Percentiles rank a stretch among this genome's conserved stretches.
These are phyloP conservation scores for Psidium friedrichsthalianum DNA, from an alignment of 345 rosid species.

Conservation along the genomic window DNA sequence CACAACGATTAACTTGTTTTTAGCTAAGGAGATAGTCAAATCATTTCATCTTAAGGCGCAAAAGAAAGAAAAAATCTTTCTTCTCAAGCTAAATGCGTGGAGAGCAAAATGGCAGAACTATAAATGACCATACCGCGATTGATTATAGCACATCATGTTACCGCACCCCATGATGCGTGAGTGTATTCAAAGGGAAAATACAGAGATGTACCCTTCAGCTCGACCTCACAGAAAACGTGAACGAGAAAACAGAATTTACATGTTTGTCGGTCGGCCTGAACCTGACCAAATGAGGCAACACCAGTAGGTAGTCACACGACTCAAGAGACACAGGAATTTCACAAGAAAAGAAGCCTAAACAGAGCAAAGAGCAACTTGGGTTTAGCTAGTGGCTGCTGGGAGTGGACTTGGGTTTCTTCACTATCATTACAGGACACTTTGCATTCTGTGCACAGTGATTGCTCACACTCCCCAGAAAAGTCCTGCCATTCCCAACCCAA, in stretches of 20 bases:
- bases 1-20: neutral
- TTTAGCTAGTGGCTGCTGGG: neutral
- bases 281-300: neutral
- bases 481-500: conserved; percentile 11
- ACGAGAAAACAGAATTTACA: neutral
- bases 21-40: rapidly evolving
- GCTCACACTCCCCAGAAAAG: conserved; percentile 58
- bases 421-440: conserved; percentile 51
- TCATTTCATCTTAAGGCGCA: neutral
- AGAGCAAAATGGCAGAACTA: neutral
- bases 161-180: neutral
- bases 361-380: neutral
- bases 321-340: neutral
- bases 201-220: neutral
- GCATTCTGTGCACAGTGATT: conserved; percentile 54
- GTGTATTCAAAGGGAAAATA: neutral
- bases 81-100: neutral
- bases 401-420: conserved; percentile 39
- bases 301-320: neutral
- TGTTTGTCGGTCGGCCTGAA: neutral
- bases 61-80: neutral
- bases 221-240: neutral
- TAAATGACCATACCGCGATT: neutral
- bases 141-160: neutral
- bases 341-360: neutral